Base-by-base conservation (phyloP, 768 basidiomycete genomes). In the Phaeotremella fagi region DNA sequence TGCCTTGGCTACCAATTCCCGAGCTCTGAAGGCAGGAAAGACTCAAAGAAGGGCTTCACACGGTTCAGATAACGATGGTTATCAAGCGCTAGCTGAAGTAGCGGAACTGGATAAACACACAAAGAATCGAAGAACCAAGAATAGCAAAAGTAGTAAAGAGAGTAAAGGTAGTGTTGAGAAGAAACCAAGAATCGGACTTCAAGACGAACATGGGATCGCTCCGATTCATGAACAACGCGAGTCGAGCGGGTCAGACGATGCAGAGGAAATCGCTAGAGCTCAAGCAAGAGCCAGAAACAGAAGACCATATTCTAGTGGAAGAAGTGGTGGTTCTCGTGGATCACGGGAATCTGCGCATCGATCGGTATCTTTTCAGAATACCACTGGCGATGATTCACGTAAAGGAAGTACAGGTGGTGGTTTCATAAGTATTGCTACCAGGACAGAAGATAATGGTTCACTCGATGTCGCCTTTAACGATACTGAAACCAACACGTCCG, bases 401-500 rank as follows among this genome's bases (percentile, higher is more conserved):
- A 14, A 41, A 7, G 9, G 7, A 22, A 41, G 38, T 7, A 41
- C 12, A 9, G 11, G 12, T 6, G 38, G 12, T 22, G 38, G 20
- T 6, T 41, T 12, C 38, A 12, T 20, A 18, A 22, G 38, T 18
- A 18, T 41, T 22, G 6, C 11, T 12, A 7, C 6, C 18, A 6
- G 38, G 7, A 20, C 38, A 41, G 38, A 41, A 6, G 38, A 9
- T 41, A 18, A 7, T 11, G 38, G 29, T 3, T 48, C 51, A 3
- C 15, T 58, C 6, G 59, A 54, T 23, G 33, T 42, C 14, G 48
- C 48, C 4, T 37, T 66, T 4, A 42, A 54, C 11, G 61, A 63
- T 5, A 48, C 56, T 5, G 59, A 53, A 4, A 55, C 58, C 18
- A 55, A 52, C 24, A 38, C 55, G 1, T 53, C 65, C 12, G 46